Percentiles rank a stretch among this genome's conserved stretches.
Evolutionary conservation across 352 stramenopile species (phyloP).

Genomic region (Pythium sp.): DNA sequence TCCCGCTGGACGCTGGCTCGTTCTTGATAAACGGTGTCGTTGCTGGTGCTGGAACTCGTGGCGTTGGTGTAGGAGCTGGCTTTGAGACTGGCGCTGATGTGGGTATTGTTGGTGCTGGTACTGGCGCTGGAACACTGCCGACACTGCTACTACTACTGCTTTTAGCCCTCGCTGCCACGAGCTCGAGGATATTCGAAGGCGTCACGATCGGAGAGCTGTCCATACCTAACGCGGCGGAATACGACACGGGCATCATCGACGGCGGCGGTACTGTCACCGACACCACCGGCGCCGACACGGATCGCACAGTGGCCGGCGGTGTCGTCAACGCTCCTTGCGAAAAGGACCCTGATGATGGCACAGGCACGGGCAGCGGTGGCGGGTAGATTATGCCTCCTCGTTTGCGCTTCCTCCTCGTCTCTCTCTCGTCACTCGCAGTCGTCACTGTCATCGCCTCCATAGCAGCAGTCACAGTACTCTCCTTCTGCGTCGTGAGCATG

Average conservation of each 20-base stretch:
- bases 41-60: not conserved
- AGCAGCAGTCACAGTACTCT: not conserved
- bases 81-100: not conserved
- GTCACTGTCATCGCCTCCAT: not conserved
- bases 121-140: not conserved
- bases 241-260: constrained; percentile 24
- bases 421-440: not conserved
- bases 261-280: constrained; percentile 13
- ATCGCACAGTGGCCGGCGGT: constrained; percentile 11
- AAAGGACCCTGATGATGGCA: not conserved
- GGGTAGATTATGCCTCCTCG: not conserved
- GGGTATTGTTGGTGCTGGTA: not conserved
- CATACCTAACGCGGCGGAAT: constrained; percentile 12
- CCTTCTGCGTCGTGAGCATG: constrained; percentile 25
- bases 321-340: not conserved
- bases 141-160: not conserved
- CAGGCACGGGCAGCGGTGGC: not conserved
- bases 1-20: constrained; percentile 11
- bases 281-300: constrained; percentile 14
- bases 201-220: constrained; percentile 16
- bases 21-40: constrained; percentile 11
- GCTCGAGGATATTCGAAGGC: constrained; percentile 19
- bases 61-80: not conserved
- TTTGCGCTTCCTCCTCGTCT: constrained; percentile 12
- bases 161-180: constrained; percentile 4